A percentile compares a stretch with the other conserved stretches of the same genome.
Conservation (phyloP, 2,329 filamentous ascomycete species). For the Monilinia fructicola region DNA sequence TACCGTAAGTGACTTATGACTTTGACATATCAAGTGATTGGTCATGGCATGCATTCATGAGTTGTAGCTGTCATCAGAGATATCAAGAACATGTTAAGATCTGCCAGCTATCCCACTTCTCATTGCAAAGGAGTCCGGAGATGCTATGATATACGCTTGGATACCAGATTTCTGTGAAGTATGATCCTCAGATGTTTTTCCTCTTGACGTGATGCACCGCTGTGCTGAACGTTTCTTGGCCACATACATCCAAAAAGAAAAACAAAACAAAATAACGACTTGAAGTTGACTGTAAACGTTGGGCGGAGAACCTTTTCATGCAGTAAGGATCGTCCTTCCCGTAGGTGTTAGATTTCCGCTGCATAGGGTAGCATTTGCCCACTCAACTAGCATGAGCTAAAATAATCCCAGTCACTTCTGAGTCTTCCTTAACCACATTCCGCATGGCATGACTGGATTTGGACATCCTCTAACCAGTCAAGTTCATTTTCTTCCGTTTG, state of each 20-base stretch:
- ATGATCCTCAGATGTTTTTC: not conserved
- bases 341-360: not conserved
- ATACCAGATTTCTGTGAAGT: not conserved
- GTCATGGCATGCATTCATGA: not conserved
- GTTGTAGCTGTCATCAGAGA: not conserved
- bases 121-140: not conserved
- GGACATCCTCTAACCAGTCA: not conserved
- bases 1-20: not conserved
- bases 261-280: not conserved
- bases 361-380: not conserved
- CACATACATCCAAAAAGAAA: not conserved
- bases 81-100: not conserved
- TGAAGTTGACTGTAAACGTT: not conserved
- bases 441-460: not conserved
- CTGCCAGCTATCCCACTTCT: not conserved
- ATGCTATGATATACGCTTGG: conserved; percentile 1
- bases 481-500: not conserved
- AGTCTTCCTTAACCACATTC: too few relatives aligned
- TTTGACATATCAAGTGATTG: conserved; percentile 12
- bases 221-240: conserved; percentile 4
- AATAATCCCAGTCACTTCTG: not conserved
- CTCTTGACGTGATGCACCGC: not conserved
- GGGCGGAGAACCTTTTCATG: not conserved
- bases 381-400: not conserved
- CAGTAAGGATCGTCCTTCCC: not conserved